Base-by-base conservation (phyloP, 169 alveolate genomes). In the Cryptosporidium viatorum region DNA sequence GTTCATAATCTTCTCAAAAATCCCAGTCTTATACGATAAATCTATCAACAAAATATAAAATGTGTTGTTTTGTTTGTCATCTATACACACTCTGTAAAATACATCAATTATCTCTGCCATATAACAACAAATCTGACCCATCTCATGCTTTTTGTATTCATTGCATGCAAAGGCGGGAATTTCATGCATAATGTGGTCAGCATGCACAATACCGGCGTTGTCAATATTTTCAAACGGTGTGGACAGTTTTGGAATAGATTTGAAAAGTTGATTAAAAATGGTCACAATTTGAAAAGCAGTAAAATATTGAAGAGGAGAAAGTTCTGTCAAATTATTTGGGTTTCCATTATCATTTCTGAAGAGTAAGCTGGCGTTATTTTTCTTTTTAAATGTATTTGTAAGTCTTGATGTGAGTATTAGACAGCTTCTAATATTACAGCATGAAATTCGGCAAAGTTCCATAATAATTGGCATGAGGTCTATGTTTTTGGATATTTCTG, bases 71-170 rank as follows among this genome's bases (percentile, higher is more conserved):
- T 80, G 71, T 39, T 80, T 80, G 68, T 80, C 89, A 33, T 80
- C 89, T 29, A 80, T 80, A 10, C 65, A 80, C 29, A 65, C 70
- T 16, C 89, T 80, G 31, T 80, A 80, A 43, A 80, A 80, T 0
- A 80, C n/a, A 67, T 80, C 89, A 41, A 80, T 80, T 21, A 39
- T 29, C 21, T 80, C 89, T 31, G 89, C 73, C 23, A 80, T 62
- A 48, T 80, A 80, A 14, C 80, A 80, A 65, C 89, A 80, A 39
- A 80, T 37, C 48, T 80, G 89, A 18, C 89, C 89, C 59, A 70
- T 48, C 35, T 41, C 23, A 21, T 59, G 52, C 29, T 41, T 62
- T 41, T 43, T 31, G 59, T 31, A 26, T 21, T 58, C 65, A n/a
- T 39, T 39, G 29, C 41, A 41, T 62, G 43, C 37, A 59, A 18